Evolutionary conservation across 768 basidiomycete genomes (phyloP).

Genomic region (Dentipellis sp.): DNA sequence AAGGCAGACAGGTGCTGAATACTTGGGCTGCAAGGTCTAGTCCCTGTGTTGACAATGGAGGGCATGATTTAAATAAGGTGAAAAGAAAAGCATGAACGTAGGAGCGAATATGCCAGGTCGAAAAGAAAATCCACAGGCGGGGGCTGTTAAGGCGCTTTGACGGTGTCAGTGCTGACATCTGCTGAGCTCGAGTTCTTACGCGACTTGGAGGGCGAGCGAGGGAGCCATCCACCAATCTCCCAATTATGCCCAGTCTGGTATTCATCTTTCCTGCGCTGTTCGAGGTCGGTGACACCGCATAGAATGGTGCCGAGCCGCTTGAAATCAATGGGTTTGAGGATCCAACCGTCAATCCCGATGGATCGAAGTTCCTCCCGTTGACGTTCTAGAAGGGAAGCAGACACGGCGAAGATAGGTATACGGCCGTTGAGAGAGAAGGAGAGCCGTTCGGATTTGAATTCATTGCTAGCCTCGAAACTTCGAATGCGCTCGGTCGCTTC

Average conservation of each 20-base stretch:
- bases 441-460: slow-evolving; percentile 20
- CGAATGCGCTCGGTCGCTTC: slow-evolving; percentile 63
- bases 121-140: too few relatives aligned
- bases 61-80: too few relatives aligned
- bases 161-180: too few relatives aligned
- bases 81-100: too few relatives aligned
- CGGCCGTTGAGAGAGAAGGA: slow-evolving; percentile 49
- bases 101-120: too few relatives aligned
- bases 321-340: slow-evolving; percentile 78
- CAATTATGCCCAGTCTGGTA: slow-evolving; percentile 45
- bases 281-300: slow-evolving; percentile 44
- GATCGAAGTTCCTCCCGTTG: slow-evolving; percentile 44
- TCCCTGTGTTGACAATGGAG: too few relatives aligned
- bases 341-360: slow-evolving; percentile 71
- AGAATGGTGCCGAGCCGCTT: slow-evolving; percentile 51
- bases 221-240: slow-evolving; percentile 59
- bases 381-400: slow-evolving; percentile 55
- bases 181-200: too few relatives aligned
- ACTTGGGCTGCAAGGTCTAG: too few relatives aligned
- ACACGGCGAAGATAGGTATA: slow-evolving; percentile 77
- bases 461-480: slow-evolving; percentile 35
- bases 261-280: slow-evolving; percentile 41
- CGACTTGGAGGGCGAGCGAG: background rate
- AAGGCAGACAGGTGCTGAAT: too few relatives aligned
- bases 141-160: too few relatives aligned